These are phyloP conservation scores for Aspergillus saccharolyticus DNA, from an alignment of 495 filamentous ascomycete genomes.

Conservation along the genomic window DNA sequence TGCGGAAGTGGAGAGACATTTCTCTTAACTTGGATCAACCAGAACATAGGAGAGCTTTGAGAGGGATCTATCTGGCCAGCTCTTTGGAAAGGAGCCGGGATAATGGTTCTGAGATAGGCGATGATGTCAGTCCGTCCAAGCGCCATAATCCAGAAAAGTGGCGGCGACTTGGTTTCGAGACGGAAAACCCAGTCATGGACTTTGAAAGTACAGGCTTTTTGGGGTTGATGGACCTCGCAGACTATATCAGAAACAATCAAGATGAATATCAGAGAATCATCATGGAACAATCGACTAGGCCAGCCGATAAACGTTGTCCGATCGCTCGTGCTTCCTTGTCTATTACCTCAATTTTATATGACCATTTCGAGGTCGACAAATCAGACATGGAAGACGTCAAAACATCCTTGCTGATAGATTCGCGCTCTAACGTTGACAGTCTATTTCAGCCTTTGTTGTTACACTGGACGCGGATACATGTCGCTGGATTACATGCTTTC, in stretches of 20 bases:
- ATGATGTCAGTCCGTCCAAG: slow-evolving; percentile 50
- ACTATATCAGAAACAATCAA: slow-evolving; percentile 86
- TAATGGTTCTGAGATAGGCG: slow-evolving; percentile 25
- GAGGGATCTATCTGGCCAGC: slow-evolving; percentile 77
- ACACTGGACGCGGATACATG: slow-evolving; percentile 95
- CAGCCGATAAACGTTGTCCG: slow-evolving; percentile 71
- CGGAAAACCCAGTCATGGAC: slow-evolving; percentile 77
- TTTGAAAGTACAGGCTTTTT: slow-evolving; percentile 85
- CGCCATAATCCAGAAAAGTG: slow-evolving; percentile 89
- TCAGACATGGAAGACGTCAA: slow-evolving; percentile 77
- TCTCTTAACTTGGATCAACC: slow-evolving; percentile 76
- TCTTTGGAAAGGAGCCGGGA: slow-evolving; percentile 54
- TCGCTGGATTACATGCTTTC: slow-evolving; percentile 80
- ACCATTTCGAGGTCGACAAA: slow-evolving; percentile 92
- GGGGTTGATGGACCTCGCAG: slow-evolving; percentile 95
- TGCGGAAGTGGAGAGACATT: slow-evolving; percentile 87
- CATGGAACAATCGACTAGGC: slow-evolving; percentile 78
- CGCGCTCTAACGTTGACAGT: slow-evolving; percentile 73
- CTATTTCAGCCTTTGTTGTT: slow-evolving; percentile 83
- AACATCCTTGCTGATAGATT: slow-evolving; percentile 71
- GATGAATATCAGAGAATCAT: slow-evolving; percentile 89
- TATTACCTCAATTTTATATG: slow-evolving; percentile 82
- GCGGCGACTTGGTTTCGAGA: slow-evolving; percentile 86
- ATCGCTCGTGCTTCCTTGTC: slow-evolving; percentile 83
- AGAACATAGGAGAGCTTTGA: slow-evolving; percentile 84